Evolutionary conservation across 352 stramenopile species (phyloP).

Genomic region (Phytopythium helicoides): DNA sequence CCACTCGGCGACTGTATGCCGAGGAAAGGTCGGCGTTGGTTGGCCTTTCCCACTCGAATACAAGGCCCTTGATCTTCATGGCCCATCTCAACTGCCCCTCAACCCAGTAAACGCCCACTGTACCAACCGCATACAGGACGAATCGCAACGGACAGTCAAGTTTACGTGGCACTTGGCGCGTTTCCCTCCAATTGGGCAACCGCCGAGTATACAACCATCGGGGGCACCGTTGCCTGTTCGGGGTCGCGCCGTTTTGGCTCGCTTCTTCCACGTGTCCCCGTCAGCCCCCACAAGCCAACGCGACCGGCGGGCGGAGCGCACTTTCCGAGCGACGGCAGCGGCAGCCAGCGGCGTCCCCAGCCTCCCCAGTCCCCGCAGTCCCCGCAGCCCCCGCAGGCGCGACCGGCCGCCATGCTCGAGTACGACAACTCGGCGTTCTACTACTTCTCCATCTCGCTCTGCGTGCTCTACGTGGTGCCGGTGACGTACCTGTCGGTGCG

Average conservation of each 20-base stretch:
- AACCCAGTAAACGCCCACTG: too few relatives aligned
- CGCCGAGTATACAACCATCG: neutral
- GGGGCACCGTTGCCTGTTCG: slow-evolving; percentile 4
- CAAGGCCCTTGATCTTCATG: too few relatives aligned
- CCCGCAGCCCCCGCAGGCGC: neutral
- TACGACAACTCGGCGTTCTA: slow-evolving; percentile 99
- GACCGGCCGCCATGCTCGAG: slow-evolving; percentile 86
- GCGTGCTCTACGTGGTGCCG: slow-evolving; percentile 96
- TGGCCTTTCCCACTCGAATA: too few relatives aligned
- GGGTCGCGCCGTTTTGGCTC: slow-evolving; percentile 5
- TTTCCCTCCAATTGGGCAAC: neutral
- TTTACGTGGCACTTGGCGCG: neutral
- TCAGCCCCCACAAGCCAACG: slow-evolving; percentile 1
- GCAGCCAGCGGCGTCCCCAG: neutral
- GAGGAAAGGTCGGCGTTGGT: neutral
- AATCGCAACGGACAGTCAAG: neutral
- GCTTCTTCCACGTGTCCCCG: slow-evolving; percentile 9
- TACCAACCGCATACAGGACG: too few relatives aligned
- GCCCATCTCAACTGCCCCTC: too few relatives aligned
- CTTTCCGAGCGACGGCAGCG: slow-evolving; percentile 6
- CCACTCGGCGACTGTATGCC: slow-evolving; percentile 1
- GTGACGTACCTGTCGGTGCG: slow-evolving; percentile 90
- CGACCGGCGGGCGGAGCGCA: slow-evolving; percentile 2
- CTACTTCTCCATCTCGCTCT: slow-evolving; percentile 97
- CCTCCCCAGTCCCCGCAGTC: neutral